Conservation (phyloP, 306 rosid genomes). For the Malus fusca region DNA sequence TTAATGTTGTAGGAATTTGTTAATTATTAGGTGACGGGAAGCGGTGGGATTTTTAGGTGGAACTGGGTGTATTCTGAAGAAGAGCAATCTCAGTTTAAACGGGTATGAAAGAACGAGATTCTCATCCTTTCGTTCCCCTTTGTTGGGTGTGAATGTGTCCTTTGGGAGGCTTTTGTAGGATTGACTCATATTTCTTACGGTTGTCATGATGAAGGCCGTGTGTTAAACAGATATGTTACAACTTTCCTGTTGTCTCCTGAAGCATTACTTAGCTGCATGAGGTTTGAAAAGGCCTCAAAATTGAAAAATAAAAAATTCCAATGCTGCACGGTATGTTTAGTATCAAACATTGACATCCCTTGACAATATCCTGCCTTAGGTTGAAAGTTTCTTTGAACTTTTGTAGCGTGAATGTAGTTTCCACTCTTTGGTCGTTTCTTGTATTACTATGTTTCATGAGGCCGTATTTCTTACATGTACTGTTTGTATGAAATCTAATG, state of each 20-base stretch:
- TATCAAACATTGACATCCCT: not conserved
- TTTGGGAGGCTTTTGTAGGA: not conserved
- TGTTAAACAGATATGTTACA: not conserved
- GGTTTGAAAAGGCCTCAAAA: not conserved
- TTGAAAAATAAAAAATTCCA: no score
- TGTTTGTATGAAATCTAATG: not conserved
- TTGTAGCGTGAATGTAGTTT: not conserved
- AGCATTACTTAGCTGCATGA: not conserved
- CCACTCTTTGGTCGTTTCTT: not conserved
- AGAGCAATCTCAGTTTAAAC: not conserved
- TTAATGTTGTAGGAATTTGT: not conserved
- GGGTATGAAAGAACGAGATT: not conserved
- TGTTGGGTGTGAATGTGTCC: not conserved
- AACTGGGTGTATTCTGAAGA: not conserved
- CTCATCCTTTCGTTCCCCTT: not conserved
- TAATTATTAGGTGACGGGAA: not conserved
- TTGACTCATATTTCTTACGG: not conserved
- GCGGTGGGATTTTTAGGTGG: not conserved
- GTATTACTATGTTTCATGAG: not conserved
- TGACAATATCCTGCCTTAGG: not conserved
- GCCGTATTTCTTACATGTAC: not conserved
- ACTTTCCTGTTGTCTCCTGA: not conserved
- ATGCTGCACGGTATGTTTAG: not conserved
- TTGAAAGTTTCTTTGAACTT: not conserved
- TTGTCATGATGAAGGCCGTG: not conserved